Conservation (phyloP, 305 asterid species). For the Solanum hybrid region DNA sequence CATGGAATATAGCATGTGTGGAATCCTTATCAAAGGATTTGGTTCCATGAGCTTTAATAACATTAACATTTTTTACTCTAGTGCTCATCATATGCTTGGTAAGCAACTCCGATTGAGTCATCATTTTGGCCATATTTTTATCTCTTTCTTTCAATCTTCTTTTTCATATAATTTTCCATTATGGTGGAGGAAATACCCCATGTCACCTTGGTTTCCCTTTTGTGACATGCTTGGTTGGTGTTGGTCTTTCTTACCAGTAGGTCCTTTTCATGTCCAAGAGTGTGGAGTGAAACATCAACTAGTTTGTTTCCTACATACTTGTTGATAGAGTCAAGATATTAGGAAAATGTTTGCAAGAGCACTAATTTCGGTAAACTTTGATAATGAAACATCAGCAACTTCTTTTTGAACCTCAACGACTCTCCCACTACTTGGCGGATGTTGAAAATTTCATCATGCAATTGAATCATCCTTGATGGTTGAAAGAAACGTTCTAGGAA, state of each 20-base stretch:
- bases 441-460: no score
- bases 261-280: not conserved
- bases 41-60: not conserved
- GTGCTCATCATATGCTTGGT: not conserved
- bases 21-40: not conserved
- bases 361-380: no score
- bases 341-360: no score
- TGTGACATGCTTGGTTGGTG: not conserved
- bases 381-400: no score
- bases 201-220: not conserved
- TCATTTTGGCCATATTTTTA: not conserved
- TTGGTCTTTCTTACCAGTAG: not conserved
- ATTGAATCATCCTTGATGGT: no score
- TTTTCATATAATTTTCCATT: not conserved
- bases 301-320: no score
- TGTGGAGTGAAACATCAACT: not conserved
- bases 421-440: no score
- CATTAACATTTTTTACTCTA: no score
- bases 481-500: no score
- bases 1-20: not conserved
- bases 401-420: no score
- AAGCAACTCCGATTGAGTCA: not conserved
- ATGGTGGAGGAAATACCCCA: not conserved
- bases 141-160: not conserved
- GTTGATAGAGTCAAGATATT: no score